phyloP scores from a whole-genome alignment of 805 yeast genomes.

The Saccharomycopsis sp. region DNA sequence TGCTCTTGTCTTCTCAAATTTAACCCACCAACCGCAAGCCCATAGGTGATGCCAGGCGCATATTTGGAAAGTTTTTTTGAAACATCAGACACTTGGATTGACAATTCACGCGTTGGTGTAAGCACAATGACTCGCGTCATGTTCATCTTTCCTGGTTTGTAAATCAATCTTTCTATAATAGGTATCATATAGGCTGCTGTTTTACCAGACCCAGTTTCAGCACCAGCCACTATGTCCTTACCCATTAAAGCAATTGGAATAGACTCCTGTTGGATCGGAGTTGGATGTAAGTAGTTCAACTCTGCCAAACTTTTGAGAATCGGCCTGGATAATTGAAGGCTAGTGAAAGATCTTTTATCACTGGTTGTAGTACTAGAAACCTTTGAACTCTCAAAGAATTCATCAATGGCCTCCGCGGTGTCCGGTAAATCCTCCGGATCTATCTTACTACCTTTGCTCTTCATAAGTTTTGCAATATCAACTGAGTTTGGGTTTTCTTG shows the following conservation, averaged over 20 bases:
- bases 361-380: conserved; percentile 49
- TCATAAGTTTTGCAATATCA: not conserved
- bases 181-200: conserved; percentile 99
- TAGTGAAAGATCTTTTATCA: conserved; percentile 48
- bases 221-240: conserved; percentile 97
- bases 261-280: conserved; percentile 89
- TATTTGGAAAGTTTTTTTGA: conserved; percentile 76
- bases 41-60: conserved; percentile 71
- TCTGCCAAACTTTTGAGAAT: conserved; percentile 72
- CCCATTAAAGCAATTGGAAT: conserved; percentile 92
- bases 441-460: conserved; percentile 19
- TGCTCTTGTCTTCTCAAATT: conserved; percentile 94
- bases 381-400: conserved; percentile 55
- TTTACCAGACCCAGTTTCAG: conserved; percentile 98
- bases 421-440: conserved; percentile 40
- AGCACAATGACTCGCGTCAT: conserved; percentile 85
- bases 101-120: conserved; percentile 96
- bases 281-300: conserved; percentile 78
- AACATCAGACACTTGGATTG: conserved; percentile 92
- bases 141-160: conserved; percentile 77
- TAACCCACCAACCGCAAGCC: conserved; percentile 97
- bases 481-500: conserved; percentile 22
- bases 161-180: conserved; percentile 80
- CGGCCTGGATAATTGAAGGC: conserved; percentile 81
- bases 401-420: conserved; percentile 73